Evolutionary conservation across 768 basidiomycete genomes (phyloP), one percentile per base, ranked within the genome.

Genomic region (Amyloporia xantha): DNA sequence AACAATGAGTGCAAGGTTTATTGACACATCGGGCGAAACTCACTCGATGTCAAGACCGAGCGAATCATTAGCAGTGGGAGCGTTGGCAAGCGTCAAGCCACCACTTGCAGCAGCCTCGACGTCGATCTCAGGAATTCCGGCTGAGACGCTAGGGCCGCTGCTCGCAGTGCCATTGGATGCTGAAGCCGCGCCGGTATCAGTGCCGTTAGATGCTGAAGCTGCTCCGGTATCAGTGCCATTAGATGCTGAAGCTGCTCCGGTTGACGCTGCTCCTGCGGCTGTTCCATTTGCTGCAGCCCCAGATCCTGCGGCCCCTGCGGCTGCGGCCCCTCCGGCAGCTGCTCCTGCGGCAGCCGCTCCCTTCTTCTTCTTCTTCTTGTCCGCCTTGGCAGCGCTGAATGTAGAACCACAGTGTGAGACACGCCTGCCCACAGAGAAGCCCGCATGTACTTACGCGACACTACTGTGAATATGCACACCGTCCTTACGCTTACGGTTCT

Each of bases 11-110:
- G n/a, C n/a, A n/a, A n/a, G n/a, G n/a, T n/a, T n/a, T n/a, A n/a
- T n/a, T n/a, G n/a, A n/a, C n/a, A n/a, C n/a, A n/a, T n/a, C n/a
- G n/a, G n/a, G n/a, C n/a, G n/a, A n/a, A n/a, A 66, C 81, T 36
- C 53, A 86, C 77, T 87, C 79, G 48, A 90, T 87, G 58, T 78
- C 73, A 45, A 90, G 71, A 5, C 82, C 84, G 35, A 89, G 68
- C 33, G 85, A 78, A 59, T 83, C 69, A 53, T 58, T 62, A 13
- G 69, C 61, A 17, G 74, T 66, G 21, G 78, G 73, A 11, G 57
- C 38, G 42, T 66, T 67, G 13, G 76, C 73, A 3, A 44, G 15
- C 4, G 79, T 75, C 25, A 86, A 66, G 21, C 65, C 60, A 26
- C 67, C 62, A 25, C 62, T 56, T 1, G 26, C 46, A 2, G 63